Conservation (phyloP, 192 early-diverging fungal genomes). For the Lobosporangium transversale region DNA sequence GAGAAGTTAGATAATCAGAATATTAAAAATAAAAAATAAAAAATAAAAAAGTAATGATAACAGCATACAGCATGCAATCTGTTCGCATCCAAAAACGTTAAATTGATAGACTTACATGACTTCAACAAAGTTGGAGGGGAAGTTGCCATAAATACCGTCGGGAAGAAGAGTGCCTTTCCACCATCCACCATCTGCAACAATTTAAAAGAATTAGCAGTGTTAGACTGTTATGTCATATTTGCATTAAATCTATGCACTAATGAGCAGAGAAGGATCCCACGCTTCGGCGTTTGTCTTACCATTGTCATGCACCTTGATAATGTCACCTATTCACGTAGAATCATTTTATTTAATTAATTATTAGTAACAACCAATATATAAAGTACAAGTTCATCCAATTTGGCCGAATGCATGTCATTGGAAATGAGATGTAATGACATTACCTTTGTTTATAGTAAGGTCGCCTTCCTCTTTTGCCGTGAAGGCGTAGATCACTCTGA, state of each 20-base stretch:
- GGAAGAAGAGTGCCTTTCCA: slow-evolving; percentile 42
- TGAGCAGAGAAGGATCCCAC: neutral
- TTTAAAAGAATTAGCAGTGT: neutral
- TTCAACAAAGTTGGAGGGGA: slow-evolving; percentile 51
- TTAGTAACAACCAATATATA: no score
- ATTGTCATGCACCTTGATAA: slow-evolving; percentile 47
- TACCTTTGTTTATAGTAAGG: slow-evolving; percentile 41
- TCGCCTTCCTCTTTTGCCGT: slow-evolving; percentile 40
- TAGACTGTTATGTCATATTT: no score
- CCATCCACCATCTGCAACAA: slow-evolving; percentile 33
- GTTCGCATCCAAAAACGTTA: no score
- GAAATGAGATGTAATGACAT: no score
- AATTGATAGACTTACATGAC: slow-evolving; percentile 33
- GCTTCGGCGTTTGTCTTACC: slow-evolving; percentile 19
- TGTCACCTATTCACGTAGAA: slow-evolving; percentile 28
- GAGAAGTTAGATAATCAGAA: no score
- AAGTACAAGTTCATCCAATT: no score
- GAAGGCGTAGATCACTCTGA: slow-evolving; percentile 36
- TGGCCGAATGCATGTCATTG: no score
- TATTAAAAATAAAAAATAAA: no score
- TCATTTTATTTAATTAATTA: no score
- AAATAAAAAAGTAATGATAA: neutral
- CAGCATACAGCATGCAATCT: no score
- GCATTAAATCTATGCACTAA: neutral
- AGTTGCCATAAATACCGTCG: slow-evolving; percentile 17